Conservation (phyloP, 169 alveolate genomes). For the Plasmodium gonderi region DNA sequence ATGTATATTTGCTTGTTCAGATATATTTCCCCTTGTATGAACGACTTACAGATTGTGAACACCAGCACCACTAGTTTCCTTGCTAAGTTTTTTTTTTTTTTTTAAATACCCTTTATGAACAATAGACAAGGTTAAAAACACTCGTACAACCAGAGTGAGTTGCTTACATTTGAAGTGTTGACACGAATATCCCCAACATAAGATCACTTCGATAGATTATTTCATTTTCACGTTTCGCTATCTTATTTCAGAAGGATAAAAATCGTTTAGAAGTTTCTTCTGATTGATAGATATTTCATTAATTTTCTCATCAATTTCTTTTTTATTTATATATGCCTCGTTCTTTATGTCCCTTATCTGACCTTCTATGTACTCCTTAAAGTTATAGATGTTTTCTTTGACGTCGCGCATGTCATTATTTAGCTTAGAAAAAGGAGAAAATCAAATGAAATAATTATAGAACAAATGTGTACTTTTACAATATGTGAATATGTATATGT, state of each 20-base stretch:
- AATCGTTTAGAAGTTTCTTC: constrained; percentile 40
- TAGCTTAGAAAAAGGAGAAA: constrained; percentile 19
- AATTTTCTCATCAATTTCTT: constrained; percentile 39
- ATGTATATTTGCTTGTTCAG: not conserved
- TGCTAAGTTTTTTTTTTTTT: no score
- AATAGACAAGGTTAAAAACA: no score
- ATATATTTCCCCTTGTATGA: no score
- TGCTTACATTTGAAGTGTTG: no score
- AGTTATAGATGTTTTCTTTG: constrained; percentile 7
- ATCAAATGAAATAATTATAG: not conserved
- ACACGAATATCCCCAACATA: no score
- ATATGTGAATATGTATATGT: not conserved
- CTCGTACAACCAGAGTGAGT: no score
- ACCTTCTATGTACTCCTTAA: constrained; percentile 47
- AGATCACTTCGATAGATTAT: no score
- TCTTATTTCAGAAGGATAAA: constrained; percentile 40
- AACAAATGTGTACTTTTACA: not conserved
- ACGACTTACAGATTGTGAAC: no score
- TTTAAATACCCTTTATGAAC: no score
- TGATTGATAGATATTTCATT: constrained; percentile 36
- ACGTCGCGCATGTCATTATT: constrained; percentile 19
- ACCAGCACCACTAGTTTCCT: no score
- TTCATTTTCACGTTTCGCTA: not conserved
- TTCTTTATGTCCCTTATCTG: constrained; percentile 25
- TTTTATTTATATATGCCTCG: constrained; percentile 14